These are phyloP conservation scores for Alternaria sp. DNA, from an alignment of 2,329 filamentous ascomycete genomes.

Conservation along the genomic window DNA sequence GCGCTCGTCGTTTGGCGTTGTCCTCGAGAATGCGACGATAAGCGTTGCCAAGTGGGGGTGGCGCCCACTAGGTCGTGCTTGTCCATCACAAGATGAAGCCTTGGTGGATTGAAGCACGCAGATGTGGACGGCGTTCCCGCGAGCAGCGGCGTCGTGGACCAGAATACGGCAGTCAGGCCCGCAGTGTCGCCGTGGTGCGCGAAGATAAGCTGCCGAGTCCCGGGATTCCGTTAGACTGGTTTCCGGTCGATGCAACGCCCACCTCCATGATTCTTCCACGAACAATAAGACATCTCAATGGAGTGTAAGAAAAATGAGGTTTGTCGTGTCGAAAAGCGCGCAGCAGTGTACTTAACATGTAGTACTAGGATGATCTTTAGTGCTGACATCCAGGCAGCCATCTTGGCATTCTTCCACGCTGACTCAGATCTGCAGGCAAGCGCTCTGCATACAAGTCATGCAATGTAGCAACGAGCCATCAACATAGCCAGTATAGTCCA, in stretches of 20 bases:
- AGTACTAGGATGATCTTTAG: not conserved
- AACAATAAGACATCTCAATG: not conserved
- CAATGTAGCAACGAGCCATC: not conserved
- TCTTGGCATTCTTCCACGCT: not conserved
- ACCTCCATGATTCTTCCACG: not conserved
- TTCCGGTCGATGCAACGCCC: not conserved
- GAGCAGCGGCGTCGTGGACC: not conserved
- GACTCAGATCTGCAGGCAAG: not conserved
- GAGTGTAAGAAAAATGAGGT: not conserved
- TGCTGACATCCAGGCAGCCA: not conserved
- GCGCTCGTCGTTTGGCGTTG: not conserved
- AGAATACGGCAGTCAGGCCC: not conserved
- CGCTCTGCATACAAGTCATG: not conserved
- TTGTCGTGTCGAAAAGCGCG: not conserved
- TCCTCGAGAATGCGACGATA: not conserved
- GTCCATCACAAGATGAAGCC: not conserved
- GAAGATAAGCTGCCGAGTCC: not conserved
- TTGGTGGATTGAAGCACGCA: not conserved
- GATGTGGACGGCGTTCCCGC: not conserved
- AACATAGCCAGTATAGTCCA: not conserved
- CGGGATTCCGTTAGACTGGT: not conserved
- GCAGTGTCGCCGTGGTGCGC: not conserved
- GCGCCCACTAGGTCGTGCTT: not conserved
- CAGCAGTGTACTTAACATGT: not conserved
- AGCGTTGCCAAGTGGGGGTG: slow-evolving; percentile 1